phyloP scores from a whole-genome alignment of 2,329 filamentous ascomycete genomes.

The Trichoderma endophyticum region DNA sequence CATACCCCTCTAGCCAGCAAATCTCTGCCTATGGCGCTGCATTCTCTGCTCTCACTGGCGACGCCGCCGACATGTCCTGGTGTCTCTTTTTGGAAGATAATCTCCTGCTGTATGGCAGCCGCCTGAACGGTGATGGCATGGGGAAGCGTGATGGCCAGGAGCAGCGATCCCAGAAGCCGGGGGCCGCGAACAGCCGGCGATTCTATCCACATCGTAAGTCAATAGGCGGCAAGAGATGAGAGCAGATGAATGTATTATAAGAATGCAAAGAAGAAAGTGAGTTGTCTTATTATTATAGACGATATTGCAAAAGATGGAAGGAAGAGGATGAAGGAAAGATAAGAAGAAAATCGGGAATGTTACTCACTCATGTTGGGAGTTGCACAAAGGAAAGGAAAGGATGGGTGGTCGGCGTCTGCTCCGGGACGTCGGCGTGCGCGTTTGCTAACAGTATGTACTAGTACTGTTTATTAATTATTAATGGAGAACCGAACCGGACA shows the following conservation, averaged over 20 bases:
- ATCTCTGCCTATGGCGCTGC: slow-evolving; percentile 65
- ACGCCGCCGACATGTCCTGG: slow-evolving; percentile 55
- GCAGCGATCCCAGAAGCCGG: slow-evolving; percentile 2
- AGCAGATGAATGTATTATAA: neutral
- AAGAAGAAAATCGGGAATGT: neutral
- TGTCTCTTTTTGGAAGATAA: slow-evolving; percentile 24
- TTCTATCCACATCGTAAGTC: slow-evolving; percentile 3
- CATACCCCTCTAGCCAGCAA: slow-evolving; percentile 53
- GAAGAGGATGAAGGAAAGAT: neutral
- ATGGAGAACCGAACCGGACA: neutral
- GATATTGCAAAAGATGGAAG: neutral
- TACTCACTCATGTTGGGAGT: slow-evolving; percentile 6
- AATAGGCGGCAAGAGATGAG: neutral
- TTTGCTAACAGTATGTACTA: neutral
- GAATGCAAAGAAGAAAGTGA: neutral
- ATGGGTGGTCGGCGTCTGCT: neutral
- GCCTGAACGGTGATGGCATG: slow-evolving; percentile 15
- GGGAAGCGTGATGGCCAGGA: neutral
- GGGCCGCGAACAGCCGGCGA: neutral
- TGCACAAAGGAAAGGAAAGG: no score
- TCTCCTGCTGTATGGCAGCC: slow-evolving; percentile 21
- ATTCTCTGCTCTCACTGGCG: slow-evolving; percentile 66
- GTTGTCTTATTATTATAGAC: neutral
- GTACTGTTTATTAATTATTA: neutral
- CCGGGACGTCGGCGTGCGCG: neutral